Evolutionary conservation across 208 protist species (phyloP).

Genomic region (Wallacemonas sp.): DNA sequence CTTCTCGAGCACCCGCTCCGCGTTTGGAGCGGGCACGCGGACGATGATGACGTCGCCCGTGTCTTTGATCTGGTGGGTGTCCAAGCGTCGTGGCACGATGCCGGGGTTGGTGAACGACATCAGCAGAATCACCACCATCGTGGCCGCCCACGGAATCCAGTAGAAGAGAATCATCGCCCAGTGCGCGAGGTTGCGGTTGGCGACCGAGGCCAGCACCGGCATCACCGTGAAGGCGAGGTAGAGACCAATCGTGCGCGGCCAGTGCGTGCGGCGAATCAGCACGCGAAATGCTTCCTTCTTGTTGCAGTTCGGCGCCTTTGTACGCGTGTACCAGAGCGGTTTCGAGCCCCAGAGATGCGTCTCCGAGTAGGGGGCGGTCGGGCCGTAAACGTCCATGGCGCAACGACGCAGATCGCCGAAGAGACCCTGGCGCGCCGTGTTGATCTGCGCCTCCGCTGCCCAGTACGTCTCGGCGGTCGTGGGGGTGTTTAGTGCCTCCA

Average conservation of each 20-base stretch:
- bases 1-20: slow-evolving; percentile 36
- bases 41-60: slow-evolving; percentile 43
- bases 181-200: slow-evolving; percentile 20
- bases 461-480: slow-evolving; percentile 43
- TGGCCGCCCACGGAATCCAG: slow-evolving; percentile 32
- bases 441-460: slow-evolving; percentile 26
- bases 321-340: slow-evolving; percentile 17
- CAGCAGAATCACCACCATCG: slow-evolving; percentile 30
- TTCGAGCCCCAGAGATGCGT: slow-evolving; percentile 22
- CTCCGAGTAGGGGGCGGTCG: slow-evolving; percentile 35
- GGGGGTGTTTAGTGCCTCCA: slow-evolving; percentile 17
- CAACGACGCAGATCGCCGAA: slow-evolving; percentile 31
- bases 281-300: slow-evolving; percentile 24
- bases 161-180: slow-evolving; percentile 30
- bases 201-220: slow-evolving; percentile 23
- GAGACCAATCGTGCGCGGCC: slow-evolving; percentile 22
- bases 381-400: slow-evolving; percentile 44
- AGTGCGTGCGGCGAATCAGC: slow-evolving; percentile 27
- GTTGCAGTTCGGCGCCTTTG: slow-evolving; percentile 33
- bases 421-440: slow-evolving; percentile 39
- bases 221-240: slow-evolving; percentile 28
- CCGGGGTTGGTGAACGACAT: slow-evolving; percentile 51
- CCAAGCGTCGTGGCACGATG: slow-evolving; percentile 37
- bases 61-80: slow-evolving; percentile 29
- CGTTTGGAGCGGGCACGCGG: slow-evolving; percentile 44